Percentiles rank a stretch among this genome's conserved stretches.
These are phyloP conservation scores for Annona cherimola DNA, from an alignment of 164 flowering plant genomes.

Conservation along the genomic window DNA sequence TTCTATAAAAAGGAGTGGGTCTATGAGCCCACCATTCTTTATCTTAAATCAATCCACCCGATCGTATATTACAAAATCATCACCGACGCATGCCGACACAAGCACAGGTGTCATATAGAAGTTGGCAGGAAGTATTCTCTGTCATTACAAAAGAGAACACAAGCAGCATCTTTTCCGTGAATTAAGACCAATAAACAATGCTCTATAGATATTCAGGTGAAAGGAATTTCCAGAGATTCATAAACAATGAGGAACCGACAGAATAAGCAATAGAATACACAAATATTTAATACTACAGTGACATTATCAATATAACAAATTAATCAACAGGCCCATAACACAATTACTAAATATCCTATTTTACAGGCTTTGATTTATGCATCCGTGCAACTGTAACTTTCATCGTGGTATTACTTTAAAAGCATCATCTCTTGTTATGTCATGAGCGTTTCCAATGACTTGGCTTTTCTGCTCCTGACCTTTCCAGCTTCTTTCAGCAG, in stretches of 20 bases:
- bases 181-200: background rate
- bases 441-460: constrained; percentile 65
- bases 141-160: background rate
- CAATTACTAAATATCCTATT: constrained; percentile 4
- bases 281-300: background rate
- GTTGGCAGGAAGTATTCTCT: background rate
- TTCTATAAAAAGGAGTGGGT: background rate
- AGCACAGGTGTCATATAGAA: no score
- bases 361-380: constrained; percentile 7
- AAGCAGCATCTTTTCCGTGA: background rate
- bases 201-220: background rate
- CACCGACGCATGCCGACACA: no score
- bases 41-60: background rate
- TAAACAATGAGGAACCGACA: constrained; percentile 1
- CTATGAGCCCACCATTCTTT: background rate
- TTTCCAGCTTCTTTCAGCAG: constrained; percentile 73
- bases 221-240: constrained; percentile 1
- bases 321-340: constrained; percentile 6
- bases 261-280: background rate
- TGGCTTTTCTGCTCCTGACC: constrained; percentile 58
- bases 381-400: background rate
- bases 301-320: background rate
- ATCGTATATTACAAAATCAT: background rate
- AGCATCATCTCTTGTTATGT: constrained; percentile 19
- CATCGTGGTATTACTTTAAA: constrained; percentile 23